A percentile compares a stretch with the other conserved stretches of the same genome.
Conservation (phyloP, 2,329 filamentous ascomycete genomes). For the Cladophialophora immunda region DNA sequence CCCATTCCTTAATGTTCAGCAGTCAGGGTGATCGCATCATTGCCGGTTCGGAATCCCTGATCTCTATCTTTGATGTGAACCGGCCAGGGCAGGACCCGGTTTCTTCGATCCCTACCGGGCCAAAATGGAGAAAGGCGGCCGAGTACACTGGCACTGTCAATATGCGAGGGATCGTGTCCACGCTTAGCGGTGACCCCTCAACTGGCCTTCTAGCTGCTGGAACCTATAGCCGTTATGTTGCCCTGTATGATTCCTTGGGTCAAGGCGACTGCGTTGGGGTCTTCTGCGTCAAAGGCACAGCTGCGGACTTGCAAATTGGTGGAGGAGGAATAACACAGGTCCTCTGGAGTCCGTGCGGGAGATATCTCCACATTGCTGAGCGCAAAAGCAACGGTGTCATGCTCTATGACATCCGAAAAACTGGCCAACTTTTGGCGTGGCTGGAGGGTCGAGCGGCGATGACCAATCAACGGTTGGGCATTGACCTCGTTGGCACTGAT, state of each 20-base stretch:
- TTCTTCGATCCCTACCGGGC: constrained; percentile 56
- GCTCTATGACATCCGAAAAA: constrained; percentile 68
- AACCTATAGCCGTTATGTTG: constrained; percentile 64
- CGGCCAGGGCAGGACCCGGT: constrained; percentile 59
- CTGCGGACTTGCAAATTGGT: constrained; percentile 49
- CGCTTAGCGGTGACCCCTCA: constrained; percentile 56
- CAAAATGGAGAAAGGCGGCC: constrained; percentile 39
- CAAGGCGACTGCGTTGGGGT: constrained; percentile 60
- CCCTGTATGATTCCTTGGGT: constrained; percentile 62
- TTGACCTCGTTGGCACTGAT: constrained; percentile 58
- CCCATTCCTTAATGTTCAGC: constrained; percentile 64
- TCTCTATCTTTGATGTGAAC: constrained; percentile 65
- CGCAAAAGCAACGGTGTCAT: constrained; percentile 63
- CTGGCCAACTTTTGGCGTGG: constrained; percentile 59
- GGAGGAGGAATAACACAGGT: constrained; percentile 66
- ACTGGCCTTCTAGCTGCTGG: constrained; percentile 64
- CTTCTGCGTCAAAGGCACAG: constrained; percentile 57
- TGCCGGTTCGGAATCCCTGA: constrained; percentile 62
- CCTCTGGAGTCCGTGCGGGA: constrained; percentile 65
- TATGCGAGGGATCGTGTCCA: constrained; percentile 65
- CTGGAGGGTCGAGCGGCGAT: constrained; percentile 55
- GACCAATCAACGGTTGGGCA: constrained; percentile 65
- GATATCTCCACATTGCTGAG: constrained; percentile 67
- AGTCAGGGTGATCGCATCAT: constrained; percentile 62
- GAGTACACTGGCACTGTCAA: constrained; percentile 42